Conservation (phyloP, 2,329 filamentous ascomycete genomes). For the Cadophora luteo-olivacea region DNA sequence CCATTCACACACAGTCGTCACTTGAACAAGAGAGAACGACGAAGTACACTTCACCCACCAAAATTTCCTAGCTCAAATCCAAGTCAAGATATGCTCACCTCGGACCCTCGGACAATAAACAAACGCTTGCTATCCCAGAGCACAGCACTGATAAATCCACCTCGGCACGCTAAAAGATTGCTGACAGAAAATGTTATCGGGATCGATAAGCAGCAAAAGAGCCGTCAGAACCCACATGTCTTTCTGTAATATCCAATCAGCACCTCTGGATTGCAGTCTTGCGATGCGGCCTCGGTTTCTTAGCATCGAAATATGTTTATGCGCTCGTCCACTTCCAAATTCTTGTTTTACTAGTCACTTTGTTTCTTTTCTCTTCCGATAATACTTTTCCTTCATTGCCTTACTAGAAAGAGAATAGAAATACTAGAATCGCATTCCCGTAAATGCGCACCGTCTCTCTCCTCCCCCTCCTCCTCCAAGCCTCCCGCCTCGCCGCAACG, state of each 20-base stretch:
- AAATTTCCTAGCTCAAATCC: too few species aligned
- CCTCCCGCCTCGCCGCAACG: neutral
- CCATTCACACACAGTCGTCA: neutral
- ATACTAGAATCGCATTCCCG: neutral
- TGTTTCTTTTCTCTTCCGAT: neutral
- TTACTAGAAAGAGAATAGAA: too few species aligned
- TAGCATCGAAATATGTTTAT: neutral
- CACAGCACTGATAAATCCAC: neutral
- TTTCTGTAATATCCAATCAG: neutral
- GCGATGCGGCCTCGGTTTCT: neutral
- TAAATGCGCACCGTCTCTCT: conserved; percentile 17
- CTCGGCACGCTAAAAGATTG: conserved; percentile 1
- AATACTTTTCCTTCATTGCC: too few species aligned
- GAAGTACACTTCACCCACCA: neutral
- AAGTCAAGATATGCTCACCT: neutral
- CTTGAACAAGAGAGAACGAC: too few species aligned
- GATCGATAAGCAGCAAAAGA: conserved; percentile 24
- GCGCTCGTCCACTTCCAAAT: neutral
- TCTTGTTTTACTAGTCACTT: neutral
- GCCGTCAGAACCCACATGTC: neutral
- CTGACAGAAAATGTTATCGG: conserved; percentile 22
- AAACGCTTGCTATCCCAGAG: neutral
- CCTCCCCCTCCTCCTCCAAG: conserved; percentile 4
- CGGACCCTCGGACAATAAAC: conserved; percentile 1
- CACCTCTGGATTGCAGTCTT: neutral